Conservation (phyloP, 768 basidiomycete species). For the Boletus pseudopeckii region DNA sequence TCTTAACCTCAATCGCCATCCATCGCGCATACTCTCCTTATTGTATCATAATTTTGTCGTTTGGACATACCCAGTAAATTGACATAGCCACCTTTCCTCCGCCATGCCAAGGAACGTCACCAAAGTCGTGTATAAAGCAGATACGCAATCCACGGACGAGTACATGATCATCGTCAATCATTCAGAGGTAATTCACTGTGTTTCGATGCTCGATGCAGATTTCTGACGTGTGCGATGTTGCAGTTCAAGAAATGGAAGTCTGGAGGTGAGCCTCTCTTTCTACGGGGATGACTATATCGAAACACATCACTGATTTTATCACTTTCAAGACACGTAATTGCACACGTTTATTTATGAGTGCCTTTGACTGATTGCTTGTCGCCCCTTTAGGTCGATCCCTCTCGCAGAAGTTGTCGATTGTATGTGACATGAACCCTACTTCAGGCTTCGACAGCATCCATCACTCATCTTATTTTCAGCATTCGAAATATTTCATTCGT, state of each 20-base stretch:
- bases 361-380: slow-evolving; percentile 12
- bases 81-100: too few species aligned
- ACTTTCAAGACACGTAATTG: slow-evolving; percentile 61
- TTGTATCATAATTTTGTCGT: slow-evolving; percentile 13
- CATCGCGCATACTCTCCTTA: slow-evolving; percentile 7
- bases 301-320: slow-evolving; percentile 8
- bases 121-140: slow-evolving; percentile 80
- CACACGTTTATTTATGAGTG: neutral
- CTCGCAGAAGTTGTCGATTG: slow-evolving; percentile 80
- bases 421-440: slow-evolving; percentile 35
- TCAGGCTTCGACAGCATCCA: neutral
- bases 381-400: slow-evolving; percentile 54
- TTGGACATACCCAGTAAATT: slow-evolving; percentile 9
- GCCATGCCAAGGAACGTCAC: slow-evolving; percentile 48
- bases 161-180: slow-evolving; percentile 67
- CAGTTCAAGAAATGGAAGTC: slow-evolving; percentile 78
- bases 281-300: slow-evolving; percentile 1
- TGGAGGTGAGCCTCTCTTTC: slow-evolving; percentile 53
- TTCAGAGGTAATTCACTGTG: slow-evolving; percentile 47
- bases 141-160: slow-evolving; percentile 67
- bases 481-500: slow-evolving; percentile 66
- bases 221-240: slow-evolving; percentile 7
- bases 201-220: neutral
- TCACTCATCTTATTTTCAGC: slow-evolving; percentile 38
- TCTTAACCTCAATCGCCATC: neutral